Base-by-base conservation (phyloP, 306 rosid species). In the Macrotyloma uniflorum region DNA sequence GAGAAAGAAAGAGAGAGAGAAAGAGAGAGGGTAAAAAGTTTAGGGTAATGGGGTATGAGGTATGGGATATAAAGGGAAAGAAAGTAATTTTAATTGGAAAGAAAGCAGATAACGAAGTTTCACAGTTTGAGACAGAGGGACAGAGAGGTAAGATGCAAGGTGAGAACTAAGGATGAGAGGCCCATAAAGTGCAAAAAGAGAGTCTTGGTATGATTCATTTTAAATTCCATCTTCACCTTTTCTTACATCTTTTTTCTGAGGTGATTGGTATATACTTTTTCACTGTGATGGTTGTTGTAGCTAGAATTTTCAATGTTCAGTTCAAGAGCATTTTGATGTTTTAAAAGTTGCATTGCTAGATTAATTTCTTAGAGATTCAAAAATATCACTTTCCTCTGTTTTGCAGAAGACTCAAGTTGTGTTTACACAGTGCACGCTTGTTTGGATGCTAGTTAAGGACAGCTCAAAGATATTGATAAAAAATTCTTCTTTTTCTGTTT, bases 41-140 rank as follows among this genome's bases (percentile, higher is more conserved):
- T 24, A 69, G 58, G 38, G 69, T n/a, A 24, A 74, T 45, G 80
- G 51, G 74, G 64, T 42, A 40, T 22, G 71, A 66, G 71, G 67
- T 10, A 78, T 15, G 82, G 89, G 64, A 76, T 81, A 50, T 62
- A 83, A 83, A 76, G 82, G 51, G 66, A 69, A 36, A 72, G 5
- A 66, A 68, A 18, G 36, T 42, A 19, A 19, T 45, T 83, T 85
- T 67, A 70, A 75, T 62, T 71, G 33, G 79, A 72, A 67, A 68
- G 77, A 70, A 74, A 72, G 16, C 66, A 62, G 84, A 88, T 23
- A 87, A 82, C 64, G 86, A 89, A 71, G 78, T 65, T 79, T 79
- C 89, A 87, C 70, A 30, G 83, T 43, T 73, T 19, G 4, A 83
- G 91, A 87, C 89, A 85, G 85, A 87, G 88, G 50, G 93, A 88